phyloP scores from a whole-genome alignment of 768 basidiomycete genomes.

The Pseudohyphozyma bogoriensis region DNA sequence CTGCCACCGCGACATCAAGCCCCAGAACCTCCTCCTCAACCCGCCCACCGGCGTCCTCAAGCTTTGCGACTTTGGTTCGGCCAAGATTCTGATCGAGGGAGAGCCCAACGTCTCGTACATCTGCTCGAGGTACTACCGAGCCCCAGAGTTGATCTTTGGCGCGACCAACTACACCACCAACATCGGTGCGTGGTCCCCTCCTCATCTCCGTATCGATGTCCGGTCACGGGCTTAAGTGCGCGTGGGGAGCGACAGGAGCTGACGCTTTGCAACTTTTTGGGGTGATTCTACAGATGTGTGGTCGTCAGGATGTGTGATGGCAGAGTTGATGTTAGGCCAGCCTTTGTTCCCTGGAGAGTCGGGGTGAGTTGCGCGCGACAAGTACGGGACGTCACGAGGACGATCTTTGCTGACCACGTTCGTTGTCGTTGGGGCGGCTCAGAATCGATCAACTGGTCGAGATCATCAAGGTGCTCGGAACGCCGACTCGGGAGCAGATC shows the following conservation, averaged over 20 bases:
- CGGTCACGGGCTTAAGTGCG: no score
- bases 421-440: conserved; percentile 43
- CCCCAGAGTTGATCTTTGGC: conserved; percentile 97
- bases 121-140: conserved; percentile 98
- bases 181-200: conserved; percentile 65
- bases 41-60: conserved; percentile 94
- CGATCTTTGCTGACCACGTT: not conserved
- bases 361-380: conserved; percentile 17
- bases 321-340: conserved; percentile 97
- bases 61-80: conserved; percentile 97
- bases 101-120: conserved; percentile 99
- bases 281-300: conserved; percentile 87
- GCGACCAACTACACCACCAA: conserved; percentile 99
- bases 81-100: conserved; percentile 93
- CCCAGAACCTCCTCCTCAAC: conserved; percentile 95
- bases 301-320: conserved; percentile 99
- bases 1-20: conserved; percentile 99
- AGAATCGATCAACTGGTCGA: conserved; percentile 99
- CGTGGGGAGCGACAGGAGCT: not conserved
- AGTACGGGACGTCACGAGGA: no score
- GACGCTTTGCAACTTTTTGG: not conserved
- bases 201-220: not conserved
- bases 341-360: conserved; percentile 94
- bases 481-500: conserved; percentile 96
- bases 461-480: conserved; percentile 99